Percentiles rank a stretch among this genome's conserved stretches.
phyloP scores from a whole-genome alignment of 1,284 basidiomycete genomes.

The Ganoderma resinaceum region DNA sequence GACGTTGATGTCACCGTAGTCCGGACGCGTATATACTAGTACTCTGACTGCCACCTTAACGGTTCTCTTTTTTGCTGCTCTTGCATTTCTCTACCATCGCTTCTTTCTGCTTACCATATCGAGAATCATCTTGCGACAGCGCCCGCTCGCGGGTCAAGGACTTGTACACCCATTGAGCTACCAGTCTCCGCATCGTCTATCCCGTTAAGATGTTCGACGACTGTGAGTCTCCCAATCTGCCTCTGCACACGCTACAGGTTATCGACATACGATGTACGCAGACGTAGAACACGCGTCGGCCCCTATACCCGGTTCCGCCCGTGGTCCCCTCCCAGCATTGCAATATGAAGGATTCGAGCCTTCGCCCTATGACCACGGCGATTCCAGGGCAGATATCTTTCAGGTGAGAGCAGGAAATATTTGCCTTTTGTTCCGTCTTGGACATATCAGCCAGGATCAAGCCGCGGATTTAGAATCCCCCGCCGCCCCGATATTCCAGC shows the following conservation, averaged over 20 bases:
- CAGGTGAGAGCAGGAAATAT: conserved; percentile 43
- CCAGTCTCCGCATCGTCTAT: background rate
- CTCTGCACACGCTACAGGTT: conserved; percentile 11
- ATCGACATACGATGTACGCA: conserved; percentile 43
- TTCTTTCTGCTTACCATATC: background rate
- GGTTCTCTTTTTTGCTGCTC: too few relatives aligned
- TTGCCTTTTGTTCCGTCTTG: background rate
- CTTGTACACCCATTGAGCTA: too few relatives aligned
- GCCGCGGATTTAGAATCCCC: conserved; percentile 26
- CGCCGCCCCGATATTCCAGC: conserved; percentile 75
- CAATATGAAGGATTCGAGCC: conserved; percentile 90
- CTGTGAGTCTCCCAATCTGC: conserved; percentile 59
- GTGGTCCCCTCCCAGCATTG: conserved; percentile 60
- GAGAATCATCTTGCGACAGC: background rate
- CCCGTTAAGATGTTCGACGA: conserved; percentile 78
- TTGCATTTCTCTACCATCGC: background rate
- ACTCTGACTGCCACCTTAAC: too few relatives aligned
- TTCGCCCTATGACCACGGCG: conserved; percentile 62
- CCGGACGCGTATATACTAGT: too few relatives aligned
- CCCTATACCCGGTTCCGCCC: conserved; percentile 48
- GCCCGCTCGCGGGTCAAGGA: background rate
- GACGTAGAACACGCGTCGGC: conserved; percentile 86
- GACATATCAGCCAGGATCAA: conserved; percentile 20
- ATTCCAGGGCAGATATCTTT: conserved; percentile 49
- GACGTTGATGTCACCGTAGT: too few relatives aligned